phyloP scores from a whole-genome alignment of 2,329 filamentous ascomycete species.

The Colletotrichum sp. region DNA sequence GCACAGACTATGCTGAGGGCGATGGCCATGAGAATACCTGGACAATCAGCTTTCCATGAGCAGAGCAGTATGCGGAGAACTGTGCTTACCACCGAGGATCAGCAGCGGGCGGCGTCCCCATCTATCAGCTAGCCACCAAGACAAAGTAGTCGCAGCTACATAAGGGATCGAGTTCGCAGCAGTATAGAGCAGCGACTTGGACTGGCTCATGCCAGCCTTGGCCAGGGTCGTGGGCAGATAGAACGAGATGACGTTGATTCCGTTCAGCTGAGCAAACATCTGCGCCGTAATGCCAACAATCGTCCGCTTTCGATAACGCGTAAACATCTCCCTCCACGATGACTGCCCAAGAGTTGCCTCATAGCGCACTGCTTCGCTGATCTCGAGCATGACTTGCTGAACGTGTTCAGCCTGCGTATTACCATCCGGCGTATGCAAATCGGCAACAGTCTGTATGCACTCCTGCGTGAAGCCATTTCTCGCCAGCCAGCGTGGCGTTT shows the following conservation, averaged over 20 bases:
- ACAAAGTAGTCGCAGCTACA: accelerated
- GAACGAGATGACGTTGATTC: not conserved
- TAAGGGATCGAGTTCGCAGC: not conserved
- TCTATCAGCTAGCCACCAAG: not conserved
- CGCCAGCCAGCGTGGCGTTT: not conserved
- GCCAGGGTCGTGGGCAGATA: not conserved
- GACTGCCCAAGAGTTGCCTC: not conserved
- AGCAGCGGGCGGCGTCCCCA: not conserved
- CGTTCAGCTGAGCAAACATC: not conserved
- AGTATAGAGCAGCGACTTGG: not conserved
- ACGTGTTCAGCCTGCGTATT: not conserved
- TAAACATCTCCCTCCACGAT: not conserved
- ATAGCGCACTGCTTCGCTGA: not conserved
- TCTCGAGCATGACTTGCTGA: not conserved
- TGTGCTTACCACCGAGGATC: not conserved
- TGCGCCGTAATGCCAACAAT: not conserved
- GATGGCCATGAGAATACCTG: not conserved
- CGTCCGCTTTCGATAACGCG: not conserved
- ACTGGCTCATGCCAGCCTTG: not conserved
- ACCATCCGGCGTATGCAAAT: not conserved
- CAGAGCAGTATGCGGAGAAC: accelerated
- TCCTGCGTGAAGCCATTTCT: not conserved
- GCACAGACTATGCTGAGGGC: not conserved
- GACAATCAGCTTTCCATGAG: not conserved
- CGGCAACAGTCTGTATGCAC: not conserved